phyloP scores from a whole-genome alignment of 179 eudicot species.

The Sideroxylon spinosum region DNA sequence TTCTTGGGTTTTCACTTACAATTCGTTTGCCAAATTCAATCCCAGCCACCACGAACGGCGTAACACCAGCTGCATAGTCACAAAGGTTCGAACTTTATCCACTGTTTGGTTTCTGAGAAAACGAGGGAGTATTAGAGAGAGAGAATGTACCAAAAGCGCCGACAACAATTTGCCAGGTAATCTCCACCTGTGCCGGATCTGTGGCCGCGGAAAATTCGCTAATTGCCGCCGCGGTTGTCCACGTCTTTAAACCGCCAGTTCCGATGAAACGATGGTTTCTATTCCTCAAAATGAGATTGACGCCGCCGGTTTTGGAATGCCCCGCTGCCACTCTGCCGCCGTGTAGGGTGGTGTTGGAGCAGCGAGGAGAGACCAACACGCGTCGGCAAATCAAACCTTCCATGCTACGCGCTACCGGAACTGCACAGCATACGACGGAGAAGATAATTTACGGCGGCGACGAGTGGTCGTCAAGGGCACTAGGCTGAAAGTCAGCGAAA shows the following conservation, averaged over 20 bases:
- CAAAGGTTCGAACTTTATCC: not conserved
- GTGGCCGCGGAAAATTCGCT: constrained; percentile 19
- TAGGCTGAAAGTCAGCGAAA: not conserved
- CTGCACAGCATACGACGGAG: not conserved
- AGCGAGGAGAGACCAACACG: not conserved
- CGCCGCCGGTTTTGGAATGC: constrained; percentile 5
- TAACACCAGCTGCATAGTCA: constrained; percentile 33
- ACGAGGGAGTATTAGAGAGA: not conserved
- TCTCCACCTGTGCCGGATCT: constrained; percentile 31
- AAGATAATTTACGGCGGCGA: not conserved
- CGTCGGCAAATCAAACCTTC: not conserved
- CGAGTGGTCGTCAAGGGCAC: too few relatives aligned
- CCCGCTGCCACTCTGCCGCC: not conserved
- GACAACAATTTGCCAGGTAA: constrained; percentile 44
- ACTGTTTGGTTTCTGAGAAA: not conserved
- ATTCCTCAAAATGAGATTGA: not conserved
- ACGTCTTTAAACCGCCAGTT: not conserved
- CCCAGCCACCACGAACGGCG: constrained; percentile 36
- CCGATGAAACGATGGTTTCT: not conserved
- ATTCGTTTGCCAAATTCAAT: constrained; percentile 35
- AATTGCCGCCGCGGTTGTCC: constrained; percentile 4
- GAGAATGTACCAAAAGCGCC: constrained; percentile 32
- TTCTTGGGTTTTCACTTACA: constrained; percentile 17
- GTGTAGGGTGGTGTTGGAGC: not conserved
- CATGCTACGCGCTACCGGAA: not conserved